Evolutionary conservation across 1,139 yeast genomes (phyloP).

Genomic region (Pichia sp.): DNA sequence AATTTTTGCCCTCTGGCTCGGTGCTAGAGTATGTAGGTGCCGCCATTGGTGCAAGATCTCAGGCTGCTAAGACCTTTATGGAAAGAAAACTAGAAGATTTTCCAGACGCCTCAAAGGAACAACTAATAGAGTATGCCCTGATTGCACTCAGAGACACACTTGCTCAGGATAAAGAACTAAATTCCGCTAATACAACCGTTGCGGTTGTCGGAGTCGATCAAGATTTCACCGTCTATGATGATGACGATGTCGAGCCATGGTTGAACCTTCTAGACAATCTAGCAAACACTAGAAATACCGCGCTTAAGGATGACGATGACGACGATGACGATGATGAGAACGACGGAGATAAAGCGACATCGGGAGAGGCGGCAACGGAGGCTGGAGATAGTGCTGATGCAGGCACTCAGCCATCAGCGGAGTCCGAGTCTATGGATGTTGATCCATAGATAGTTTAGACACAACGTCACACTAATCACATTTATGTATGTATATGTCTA

Average conservation of each 20-base stretch:
- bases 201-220: conserved; percentile 84
- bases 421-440: conserved; percentile 20
- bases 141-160: conserved; percentile 91
- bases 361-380: not conserved
- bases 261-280: conserved; percentile 52
- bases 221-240: conserved; percentile 74
- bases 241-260: conserved; percentile 78
- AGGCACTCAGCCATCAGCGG: conserved; percentile 6
- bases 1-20: conserved; percentile 94
- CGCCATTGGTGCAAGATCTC: conserved; percentile 97
- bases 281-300: conserved; percentile 46
- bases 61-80: conserved; percentile 93
- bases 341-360: conserved; percentile 19
- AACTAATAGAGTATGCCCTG: conserved; percentile 80
- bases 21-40: conserved; percentile 89
- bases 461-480: not conserved
- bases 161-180: conserved; percentile 90
- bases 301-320: conserved; percentile 37
- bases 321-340: conserved; percentile 31
- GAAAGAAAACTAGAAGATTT: conserved; percentile 78
- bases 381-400: conserved; percentile 9
- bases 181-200: conserved; percentile 77
- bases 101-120: conserved; percentile 57
- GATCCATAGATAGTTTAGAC: conserved; percentile 4
- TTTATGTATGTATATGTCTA: not conserved